Conservation (phyloP, 1,284 basidiomycete genomes). For the Cryptococcus depauperatus region DNA sequence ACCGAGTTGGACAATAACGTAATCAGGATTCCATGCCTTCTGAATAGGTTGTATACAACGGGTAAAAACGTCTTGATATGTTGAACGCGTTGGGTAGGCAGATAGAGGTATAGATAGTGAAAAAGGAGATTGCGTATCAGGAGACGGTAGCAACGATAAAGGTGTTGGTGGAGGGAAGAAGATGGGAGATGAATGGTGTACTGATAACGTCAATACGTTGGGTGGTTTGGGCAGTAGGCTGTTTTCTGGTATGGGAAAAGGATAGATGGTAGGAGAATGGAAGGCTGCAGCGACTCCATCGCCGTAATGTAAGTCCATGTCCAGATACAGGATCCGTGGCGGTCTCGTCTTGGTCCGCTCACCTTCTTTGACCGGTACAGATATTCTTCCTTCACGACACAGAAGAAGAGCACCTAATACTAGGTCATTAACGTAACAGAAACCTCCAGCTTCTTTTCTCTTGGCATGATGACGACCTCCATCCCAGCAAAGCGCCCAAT, state of each 20-base stretch:
- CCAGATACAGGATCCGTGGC: constrained; percentile 75
- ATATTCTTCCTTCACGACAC: constrained; percentile 17
- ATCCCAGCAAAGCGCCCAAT: constrained; percentile 73
- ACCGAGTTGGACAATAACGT: constrained; percentile 75
- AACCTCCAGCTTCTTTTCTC: constrained; percentile 69
- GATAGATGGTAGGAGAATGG: constrained; percentile 34
- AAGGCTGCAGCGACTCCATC: constrained; percentile 81
- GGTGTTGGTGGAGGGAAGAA: constrained; percentile 66
- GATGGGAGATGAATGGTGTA: constrained; percentile 70
- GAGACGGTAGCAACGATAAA: constrained; percentile 50
- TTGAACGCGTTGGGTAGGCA: constrained; percentile 56
- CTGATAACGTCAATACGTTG: constrained; percentile 64
- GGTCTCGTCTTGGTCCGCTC: constrained; percentile 23
- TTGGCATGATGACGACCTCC: constrained; percentile 53
- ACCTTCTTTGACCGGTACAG: background rate
- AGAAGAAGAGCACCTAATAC: constrained; percentile 60
- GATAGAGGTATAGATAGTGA: constrained; percentile 66
- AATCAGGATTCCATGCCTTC: constrained; percentile 63
- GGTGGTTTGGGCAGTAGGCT: constrained; percentile 44
- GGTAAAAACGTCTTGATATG: constrained; percentile 58
- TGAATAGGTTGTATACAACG: constrained; percentile 55
- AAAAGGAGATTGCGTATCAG: constrained; percentile 56
- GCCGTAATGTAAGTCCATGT: constrained; percentile 77
- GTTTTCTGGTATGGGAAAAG: constrained; percentile 9
- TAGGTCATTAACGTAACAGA: constrained; percentile 89